phyloP scores from a whole-genome alignment of 495 filamentous ascomycete genomes.

The Penicillium longicatenatum region DNA sequence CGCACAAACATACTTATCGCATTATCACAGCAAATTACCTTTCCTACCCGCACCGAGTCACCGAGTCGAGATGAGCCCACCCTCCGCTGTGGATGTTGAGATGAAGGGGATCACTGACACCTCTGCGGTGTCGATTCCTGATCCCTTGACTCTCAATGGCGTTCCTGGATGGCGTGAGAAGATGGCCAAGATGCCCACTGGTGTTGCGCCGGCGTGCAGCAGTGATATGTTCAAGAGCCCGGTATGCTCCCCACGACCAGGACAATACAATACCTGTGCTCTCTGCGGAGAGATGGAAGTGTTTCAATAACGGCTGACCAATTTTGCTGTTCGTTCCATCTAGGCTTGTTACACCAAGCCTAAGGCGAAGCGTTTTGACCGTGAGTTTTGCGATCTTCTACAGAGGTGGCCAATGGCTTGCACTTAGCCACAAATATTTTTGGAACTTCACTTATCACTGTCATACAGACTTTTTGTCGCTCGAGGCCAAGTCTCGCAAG shows the following conservation, averaged over 20 bases:
- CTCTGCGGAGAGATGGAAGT: neutral
- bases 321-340: conserved; percentile 13
- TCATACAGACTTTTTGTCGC: conserved; percentile 36
- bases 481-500: conserved; percentile 46
- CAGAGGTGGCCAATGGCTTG: neutral
- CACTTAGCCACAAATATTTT: neutral
- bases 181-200: conserved; percentile 65
- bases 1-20: conserved; percentile 10
- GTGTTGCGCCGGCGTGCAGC: conserved; percentile 74
- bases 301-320: conserved; percentile 5
- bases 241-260: conserved; percentile 35
- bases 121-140: conserved; percentile 44
- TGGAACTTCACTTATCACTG: neutral
- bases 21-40: conserved; percentile 10
- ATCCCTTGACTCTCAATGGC: conserved; percentile 70
- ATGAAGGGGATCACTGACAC: conserved; percentile 41
- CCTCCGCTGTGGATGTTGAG: conserved; percentile 42
- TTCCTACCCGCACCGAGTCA: conserved; percentile 6
- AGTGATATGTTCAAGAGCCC: conserved; percentile 85
- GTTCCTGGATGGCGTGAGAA: conserved; percentile 70
- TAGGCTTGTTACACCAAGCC: conserved; percentile 65
- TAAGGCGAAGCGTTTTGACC: conserved; percentile 81
- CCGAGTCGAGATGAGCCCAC: conserved; percentile 38
- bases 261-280: neutral
- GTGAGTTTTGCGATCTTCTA: conserved; percentile 51